A percentile compares a stretch with the other conserved stretches of the same genome.
Conservation (phyloP, 345 rosid species). For the Populus pruinosa region DNA sequence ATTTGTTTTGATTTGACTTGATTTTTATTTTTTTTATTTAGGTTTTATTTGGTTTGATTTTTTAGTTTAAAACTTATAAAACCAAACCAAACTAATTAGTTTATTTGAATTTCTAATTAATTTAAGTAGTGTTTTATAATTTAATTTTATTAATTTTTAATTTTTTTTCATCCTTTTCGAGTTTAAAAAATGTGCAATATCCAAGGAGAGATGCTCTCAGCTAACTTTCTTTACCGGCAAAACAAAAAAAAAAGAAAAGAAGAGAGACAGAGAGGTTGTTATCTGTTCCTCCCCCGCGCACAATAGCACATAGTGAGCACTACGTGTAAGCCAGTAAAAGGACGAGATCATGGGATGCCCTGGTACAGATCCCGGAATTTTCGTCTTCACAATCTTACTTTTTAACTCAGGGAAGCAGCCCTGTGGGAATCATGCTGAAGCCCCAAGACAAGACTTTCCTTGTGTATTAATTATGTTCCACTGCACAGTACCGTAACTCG, state of each 20-base stretch:
- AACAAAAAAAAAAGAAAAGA: neutral
- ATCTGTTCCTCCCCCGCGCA: neutral
- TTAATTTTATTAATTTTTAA: too few relatives aligned
- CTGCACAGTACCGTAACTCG: neutral
- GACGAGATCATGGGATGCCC: neutral
- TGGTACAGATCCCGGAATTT: neutral
- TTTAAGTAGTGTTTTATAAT: too few relatives aligned
- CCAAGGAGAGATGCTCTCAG: neutral
- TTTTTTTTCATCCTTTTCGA: too few relatives aligned
- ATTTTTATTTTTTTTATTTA: too few relatives aligned
- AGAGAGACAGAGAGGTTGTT: too few relatives aligned
- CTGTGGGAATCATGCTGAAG: neutral
- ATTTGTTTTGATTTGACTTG: too few relatives aligned
- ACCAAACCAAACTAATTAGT: too few relatives aligned
- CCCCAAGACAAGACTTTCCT: neutral
- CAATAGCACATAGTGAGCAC: neutral
- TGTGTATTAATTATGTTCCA: neutral
- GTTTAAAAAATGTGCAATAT: too few relatives aligned
- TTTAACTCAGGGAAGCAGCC: neutral
- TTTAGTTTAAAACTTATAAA: too few relatives aligned
- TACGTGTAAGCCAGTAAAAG: neutral
- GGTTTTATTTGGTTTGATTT: too few relatives aligned
- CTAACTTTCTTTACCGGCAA: neutral
- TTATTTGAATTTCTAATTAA: too few relatives aligned
- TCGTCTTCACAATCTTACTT: neutral